Evolutionary conservation across 176 grass and related monocot species (phyloP).

Genomic region (Dactylis glomerata): DNA sequence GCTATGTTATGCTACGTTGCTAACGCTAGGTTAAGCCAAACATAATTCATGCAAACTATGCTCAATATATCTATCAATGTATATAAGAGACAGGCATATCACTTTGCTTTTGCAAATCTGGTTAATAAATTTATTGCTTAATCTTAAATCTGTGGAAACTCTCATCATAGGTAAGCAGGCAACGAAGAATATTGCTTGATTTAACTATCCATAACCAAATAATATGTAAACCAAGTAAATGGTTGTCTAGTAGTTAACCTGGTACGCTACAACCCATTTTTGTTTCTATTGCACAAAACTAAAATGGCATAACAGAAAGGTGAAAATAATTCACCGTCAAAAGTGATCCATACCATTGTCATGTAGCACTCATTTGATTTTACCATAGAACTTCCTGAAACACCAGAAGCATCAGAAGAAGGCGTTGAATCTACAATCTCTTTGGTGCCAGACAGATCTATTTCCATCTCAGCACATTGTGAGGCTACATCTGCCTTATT

Average conservation of each 20-base stretch:
- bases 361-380: constrained; percentile 64
- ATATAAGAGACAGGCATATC: not conserved
- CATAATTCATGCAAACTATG: not conserved
- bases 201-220: constrained; percentile 9
- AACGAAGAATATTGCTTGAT: constrained; percentile 14
- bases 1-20: not conserved
- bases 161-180: constrained; percentile 5
- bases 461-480: constrained; percentile 29
- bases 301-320: constrained; percentile 12
- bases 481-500: constrained; percentile 30
- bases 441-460: constrained; percentile 29
- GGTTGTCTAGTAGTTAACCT: not conserved
- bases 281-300: not conserved
- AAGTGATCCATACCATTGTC: constrained; percentile 61
- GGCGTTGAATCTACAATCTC: constrained; percentile 30
- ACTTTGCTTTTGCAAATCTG: not conserved
- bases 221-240: not conserved
- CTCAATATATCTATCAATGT: not conserved
- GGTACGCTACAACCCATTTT: not conserved
- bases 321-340: constrained; percentile 20
- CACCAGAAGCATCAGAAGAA: constrained; percentile 8
- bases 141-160: not conserved
- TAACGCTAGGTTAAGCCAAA: not conserved
- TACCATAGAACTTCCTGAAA: constrained; percentile 31
- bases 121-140: constrained; percentile 15